These are phyloP conservation scores for Leptosphaerulina australis DNA, from an alignment of 2,329 filamentous ascomycete species.

Conservation along the genomic window DNA sequence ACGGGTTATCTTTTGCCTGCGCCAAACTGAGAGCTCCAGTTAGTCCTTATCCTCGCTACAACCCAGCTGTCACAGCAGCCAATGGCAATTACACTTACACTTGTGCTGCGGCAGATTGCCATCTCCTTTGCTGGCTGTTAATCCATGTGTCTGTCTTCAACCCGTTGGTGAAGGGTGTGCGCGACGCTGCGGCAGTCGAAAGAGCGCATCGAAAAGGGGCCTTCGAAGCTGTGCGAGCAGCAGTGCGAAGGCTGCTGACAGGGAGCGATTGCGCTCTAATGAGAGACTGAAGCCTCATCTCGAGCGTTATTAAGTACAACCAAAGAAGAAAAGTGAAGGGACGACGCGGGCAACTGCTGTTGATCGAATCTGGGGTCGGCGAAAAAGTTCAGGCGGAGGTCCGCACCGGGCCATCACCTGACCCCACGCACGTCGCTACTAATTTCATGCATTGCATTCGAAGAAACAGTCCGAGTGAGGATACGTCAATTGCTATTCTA, in stretches of 20 bases:
- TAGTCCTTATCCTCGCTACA: conserved; percentile 25
- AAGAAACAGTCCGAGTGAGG: conserved; percentile 13
- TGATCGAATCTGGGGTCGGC: conserved; percentile 19
- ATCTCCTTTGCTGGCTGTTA: conserved; percentile 41
- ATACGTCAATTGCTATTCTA: conserved; percentile 27
- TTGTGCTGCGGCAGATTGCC: conserved; percentile 46
- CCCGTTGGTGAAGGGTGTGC: conserved; percentile 37
- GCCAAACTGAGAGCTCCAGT: conserved; percentile 49
- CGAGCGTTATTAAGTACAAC: conserved; percentile 19
- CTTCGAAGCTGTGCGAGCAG: conserved; percentile 32
- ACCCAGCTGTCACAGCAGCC: neutral
- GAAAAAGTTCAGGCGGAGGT: conserved; percentile 36
- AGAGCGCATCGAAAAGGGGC: conserved; percentile 41
- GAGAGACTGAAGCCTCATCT: conserved; percentile 46
- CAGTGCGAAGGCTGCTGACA: conserved; percentile 36
- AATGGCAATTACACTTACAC: conserved; percentile 40
- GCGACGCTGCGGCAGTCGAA: conserved; percentile 40
- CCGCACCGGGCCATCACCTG: conserved; percentile 28
- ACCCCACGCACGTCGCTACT: conserved; percentile 6
- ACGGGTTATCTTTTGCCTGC: conserved; percentile 63
- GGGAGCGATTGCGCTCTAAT: conserved; percentile 44
- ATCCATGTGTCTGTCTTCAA: conserved; percentile 40
- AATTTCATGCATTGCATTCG: neutral
- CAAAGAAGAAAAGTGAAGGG: conserved; percentile 29
- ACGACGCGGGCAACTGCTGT: conserved; percentile 37